phyloP scores from a whole-genome alignment of 2,329 filamentous ascomycete genomes.

The Atkinsonella hypoxylon region DNA sequence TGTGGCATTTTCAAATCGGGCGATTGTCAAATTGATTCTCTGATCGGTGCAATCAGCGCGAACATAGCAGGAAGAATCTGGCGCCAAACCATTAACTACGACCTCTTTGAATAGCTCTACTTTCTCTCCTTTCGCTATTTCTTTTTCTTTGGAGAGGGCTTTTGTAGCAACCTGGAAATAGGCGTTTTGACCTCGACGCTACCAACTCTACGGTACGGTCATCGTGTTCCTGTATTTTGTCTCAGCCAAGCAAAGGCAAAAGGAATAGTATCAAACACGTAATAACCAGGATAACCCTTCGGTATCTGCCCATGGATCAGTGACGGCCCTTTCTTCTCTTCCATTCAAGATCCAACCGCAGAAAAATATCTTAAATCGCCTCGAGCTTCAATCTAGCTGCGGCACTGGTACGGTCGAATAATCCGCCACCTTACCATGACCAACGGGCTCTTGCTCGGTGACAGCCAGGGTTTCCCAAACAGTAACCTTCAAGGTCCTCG shows the following conservation, averaged over 20 bases:
- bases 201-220: not conserved
- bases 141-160: not conserved
- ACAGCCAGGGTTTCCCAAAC: constrained; percentile 1
- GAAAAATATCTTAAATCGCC: too few relatives aligned
- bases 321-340: not conserved
- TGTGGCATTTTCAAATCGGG: not conserved
- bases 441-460: constrained; percentile 1
- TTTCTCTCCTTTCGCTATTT: constrained; percentile 5
- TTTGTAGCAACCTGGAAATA: not conserved
- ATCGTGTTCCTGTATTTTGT: not conserved
- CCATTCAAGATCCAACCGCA: not conserved
- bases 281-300: not conserved
- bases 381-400: not conserved
- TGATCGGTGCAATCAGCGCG: not conserved
- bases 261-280: not conserved
- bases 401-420: not conserved
- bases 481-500: constrained; percentile 19
- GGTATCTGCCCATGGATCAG: not conserved
- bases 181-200: not conserved
- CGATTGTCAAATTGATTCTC: not conserved
- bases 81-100: not conserved
- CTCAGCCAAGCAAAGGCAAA: not conserved
- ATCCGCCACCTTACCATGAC: constrained; percentile 3
- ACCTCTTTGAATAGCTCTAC: not conserved
- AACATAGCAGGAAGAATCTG: not conserved